phyloP scores from a whole-genome alignment of 208 protist genomes.

The Acanthamoeba culbertsoni region DNA sequence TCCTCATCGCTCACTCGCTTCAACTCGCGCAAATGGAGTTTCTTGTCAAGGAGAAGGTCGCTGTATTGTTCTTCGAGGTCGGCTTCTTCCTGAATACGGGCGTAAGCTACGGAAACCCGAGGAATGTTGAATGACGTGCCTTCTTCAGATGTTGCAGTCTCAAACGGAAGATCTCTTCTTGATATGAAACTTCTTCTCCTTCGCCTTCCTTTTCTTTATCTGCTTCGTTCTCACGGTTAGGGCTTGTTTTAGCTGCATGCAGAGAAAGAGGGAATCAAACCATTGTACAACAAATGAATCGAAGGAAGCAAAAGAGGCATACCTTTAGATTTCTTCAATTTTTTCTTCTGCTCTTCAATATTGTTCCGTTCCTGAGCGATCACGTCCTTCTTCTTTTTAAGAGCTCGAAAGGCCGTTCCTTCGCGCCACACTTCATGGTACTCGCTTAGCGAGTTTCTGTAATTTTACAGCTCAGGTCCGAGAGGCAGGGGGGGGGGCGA shows the following conservation, averaged over 20 bases:
- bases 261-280: neutral
- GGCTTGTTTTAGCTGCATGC: neutral
- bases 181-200: neutral
- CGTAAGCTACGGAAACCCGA: neutral
- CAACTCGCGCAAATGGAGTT: constrained; percentile 69
- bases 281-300: neutral
- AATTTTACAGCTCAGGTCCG: neutral
- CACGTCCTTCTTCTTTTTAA: constrained; percentile 35
- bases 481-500: neutral
- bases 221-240: neutral
- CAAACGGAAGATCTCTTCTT: constrained; percentile 47
- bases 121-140: neutral
- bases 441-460: neutral
- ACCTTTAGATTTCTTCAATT: neutral
- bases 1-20: constrained; percentile 76
- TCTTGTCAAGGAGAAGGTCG: constrained; percentile 55
- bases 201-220: neutral
- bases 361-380: neutral
- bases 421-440: neutral
- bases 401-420: neutral
- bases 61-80: neutral
- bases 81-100: constrained; percentile 3
- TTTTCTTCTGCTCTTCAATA: constrained; percentile 6
- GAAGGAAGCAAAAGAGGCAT: neutral
- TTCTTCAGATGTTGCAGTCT: constrained; percentile 26